Conservation (phyloP, 805 yeast genomes). For the Gaillardinia entomophila region DNA sequence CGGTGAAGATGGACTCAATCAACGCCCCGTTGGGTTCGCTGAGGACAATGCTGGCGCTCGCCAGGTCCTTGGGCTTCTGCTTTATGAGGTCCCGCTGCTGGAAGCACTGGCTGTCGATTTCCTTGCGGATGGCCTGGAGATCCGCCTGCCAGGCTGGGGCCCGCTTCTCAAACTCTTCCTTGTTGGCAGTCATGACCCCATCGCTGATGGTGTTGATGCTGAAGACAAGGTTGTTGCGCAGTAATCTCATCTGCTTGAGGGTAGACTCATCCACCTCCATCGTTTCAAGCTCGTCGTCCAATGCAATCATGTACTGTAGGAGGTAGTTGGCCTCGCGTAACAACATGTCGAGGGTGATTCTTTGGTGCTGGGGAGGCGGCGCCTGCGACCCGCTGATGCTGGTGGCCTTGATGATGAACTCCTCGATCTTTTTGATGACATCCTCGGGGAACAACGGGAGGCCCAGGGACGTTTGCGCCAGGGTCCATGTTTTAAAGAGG, state of each 20-base stretch:
- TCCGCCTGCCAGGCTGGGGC: constrained; percentile 17
- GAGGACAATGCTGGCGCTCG: not conserved
- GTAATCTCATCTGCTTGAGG: constrained; percentile 9
- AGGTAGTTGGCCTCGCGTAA: constrained; percentile 31
- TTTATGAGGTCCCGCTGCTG: constrained; percentile 13
- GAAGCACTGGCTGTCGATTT: constrained; percentile 20
- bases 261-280: constrained; percentile 2
- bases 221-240: constrained; percentile 23
- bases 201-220: constrained; percentile 30
- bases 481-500: constrained; percentile 36
- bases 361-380: no score
- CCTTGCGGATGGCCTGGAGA: constrained; percentile 14
- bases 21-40: no score
- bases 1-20: not conserved
- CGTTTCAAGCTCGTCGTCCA: constrained; percentile 21
- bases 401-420: constrained; percentile 35
- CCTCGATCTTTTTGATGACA: constrained; percentile 26
- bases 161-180: constrained; percentile 17
- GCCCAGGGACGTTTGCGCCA: constrained; percentile 29
- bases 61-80: not conserved
- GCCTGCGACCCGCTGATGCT: constrained; percentile 10
- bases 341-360: constrained; percentile 23
- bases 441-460: constrained; percentile 26
- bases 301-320: constrained; percentile 25
- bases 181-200: constrained; percentile 16